A percentile compares a stretch with the other conserved stretches of the same genome.
Conservation (phyloP, 179 eudicot species). For the Nepenthes alata region DNA sequence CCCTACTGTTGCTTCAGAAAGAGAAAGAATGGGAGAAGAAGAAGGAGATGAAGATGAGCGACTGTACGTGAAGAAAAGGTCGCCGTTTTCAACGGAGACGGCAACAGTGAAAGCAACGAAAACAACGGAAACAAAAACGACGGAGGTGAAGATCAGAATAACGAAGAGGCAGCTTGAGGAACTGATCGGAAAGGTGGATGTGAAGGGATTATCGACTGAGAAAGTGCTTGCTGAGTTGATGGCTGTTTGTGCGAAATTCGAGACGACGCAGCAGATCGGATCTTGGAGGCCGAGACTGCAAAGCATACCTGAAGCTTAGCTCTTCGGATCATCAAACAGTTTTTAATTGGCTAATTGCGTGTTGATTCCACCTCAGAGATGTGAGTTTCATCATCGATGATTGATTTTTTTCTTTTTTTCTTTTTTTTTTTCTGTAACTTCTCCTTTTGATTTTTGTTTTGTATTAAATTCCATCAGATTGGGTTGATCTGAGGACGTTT, state of each 20-base stretch:
- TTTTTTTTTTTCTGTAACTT: too few species aligned
- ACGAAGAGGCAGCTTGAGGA: constrained; percentile 37
- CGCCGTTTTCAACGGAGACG: not conserved
- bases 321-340: too few species aligned
- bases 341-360: too few species aligned
- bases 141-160: constrained; percentile 35
- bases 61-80: not conserved
- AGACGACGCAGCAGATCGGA: constrained; percentile 12
- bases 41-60: not conserved
- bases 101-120: constrained; percentile 9
- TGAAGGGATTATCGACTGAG: constrained; percentile 21
- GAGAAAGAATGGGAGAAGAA: constrained; percentile 1
- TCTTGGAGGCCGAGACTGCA: constrained; percentile 38
- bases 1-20: constrained; percentile 1
- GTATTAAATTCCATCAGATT: too few species aligned
- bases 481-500: too few species aligned
- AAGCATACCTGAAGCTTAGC: constrained; percentile 29
- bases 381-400: too few species aligned
- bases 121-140: not conserved
- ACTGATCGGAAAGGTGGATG: constrained; percentile 17
- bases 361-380: too few species aligned
- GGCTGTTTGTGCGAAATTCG: constrained; percentile 17
- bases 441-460: too few species aligned
- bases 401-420: too few species aligned
- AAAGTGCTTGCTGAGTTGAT: constrained; percentile 25